Evolutionary conservation across 108 stramenopile genomes (phyloP).

Genomic region (Cyclotella choctawhatcheeana): DNA sequence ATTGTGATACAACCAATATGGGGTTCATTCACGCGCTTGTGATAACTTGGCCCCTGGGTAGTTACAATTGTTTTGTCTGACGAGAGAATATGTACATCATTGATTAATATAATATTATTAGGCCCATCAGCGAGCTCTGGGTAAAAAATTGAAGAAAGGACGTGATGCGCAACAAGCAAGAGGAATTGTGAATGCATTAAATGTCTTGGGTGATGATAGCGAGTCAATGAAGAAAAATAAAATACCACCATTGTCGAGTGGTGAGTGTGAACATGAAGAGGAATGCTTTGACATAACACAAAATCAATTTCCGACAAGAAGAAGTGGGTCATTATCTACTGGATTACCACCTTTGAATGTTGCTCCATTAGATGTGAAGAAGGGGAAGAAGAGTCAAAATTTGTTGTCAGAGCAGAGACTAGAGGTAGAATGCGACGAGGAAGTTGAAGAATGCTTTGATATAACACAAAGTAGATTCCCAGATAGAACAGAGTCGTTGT

Average conservation of each 20-base stretch:
- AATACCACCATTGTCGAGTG: neutral
- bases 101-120: neutral
- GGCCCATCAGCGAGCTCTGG: constrained; percentile 14
- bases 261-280: constrained; percentile 9
- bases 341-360: neutral
- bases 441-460: constrained; percentile 11
- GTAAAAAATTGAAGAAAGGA: neutral
- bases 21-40: neutral
- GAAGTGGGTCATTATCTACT: neutral
- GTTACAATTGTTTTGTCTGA: no score
- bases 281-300: constrained; percentile 13
- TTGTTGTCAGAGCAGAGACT: neutral
- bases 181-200: neutral
- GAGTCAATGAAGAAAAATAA: neutral
- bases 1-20: neutral
- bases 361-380: neutral
- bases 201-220: neutral
- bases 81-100: no score
- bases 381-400: neutral
- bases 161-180: neutral
- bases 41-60: no score
- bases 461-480: neutral
- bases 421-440: neutral
- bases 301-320: neutral
- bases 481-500: constrained; percentile 6